Evolutionary conservation across 495 filamentous ascomycete species (phyloP).

Genomic region (Penicillium desertorum): DNA sequence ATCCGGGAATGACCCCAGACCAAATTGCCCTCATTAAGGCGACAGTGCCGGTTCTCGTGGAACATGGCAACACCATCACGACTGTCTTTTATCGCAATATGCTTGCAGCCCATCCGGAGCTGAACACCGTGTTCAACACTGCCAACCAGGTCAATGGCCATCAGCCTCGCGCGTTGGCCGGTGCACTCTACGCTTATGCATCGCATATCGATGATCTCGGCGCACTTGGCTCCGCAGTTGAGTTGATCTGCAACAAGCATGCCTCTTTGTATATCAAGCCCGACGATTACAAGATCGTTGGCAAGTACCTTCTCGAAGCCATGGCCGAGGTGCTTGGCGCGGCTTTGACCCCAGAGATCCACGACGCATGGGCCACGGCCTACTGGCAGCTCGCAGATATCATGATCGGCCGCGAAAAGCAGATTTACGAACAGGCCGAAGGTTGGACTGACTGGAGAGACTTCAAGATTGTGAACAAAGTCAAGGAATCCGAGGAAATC

Average conservation of each 20-base stretch:
- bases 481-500: slow-evolving; percentile 62
- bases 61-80: slow-evolving; percentile 67
- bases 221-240: slow-evolving; percentile 60
- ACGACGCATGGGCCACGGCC: slow-evolving; percentile 68
- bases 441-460: slow-evolving; percentile 65
- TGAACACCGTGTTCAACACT: slow-evolving; percentile 67
- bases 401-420: slow-evolving; percentile 62
- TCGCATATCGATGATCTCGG: slow-evolving; percentile 68
- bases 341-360: slow-evolving; percentile 64
- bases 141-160: slow-evolving; percentile 63
- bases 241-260: slow-evolving; percentile 74
- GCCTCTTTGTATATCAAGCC: slow-evolving; percentile 67
- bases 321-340: slow-evolving; percentile 67
- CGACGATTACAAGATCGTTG: slow-evolving; percentile 68
- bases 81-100: slow-evolving; percentile 67
- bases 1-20: slow-evolving; percentile 23
- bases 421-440: slow-evolving; percentile 56
- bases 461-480: slow-evolving; percentile 63
- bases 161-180: slow-evolving; percentile 65
- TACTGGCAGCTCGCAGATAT: slow-evolving; percentile 70
- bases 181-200: slow-evolving; percentile 68
- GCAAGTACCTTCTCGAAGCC: slow-evolving; percentile 63
- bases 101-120: slow-evolving; percentile 57
- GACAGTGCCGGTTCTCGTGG: slow-evolving; percentile 54
- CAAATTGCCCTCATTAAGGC: slow-evolving; percentile 45